Evolutionary conservation across 352 stramenopile genomes (phyloP).

Genomic region (Phytophthora cryptogea): DNA sequence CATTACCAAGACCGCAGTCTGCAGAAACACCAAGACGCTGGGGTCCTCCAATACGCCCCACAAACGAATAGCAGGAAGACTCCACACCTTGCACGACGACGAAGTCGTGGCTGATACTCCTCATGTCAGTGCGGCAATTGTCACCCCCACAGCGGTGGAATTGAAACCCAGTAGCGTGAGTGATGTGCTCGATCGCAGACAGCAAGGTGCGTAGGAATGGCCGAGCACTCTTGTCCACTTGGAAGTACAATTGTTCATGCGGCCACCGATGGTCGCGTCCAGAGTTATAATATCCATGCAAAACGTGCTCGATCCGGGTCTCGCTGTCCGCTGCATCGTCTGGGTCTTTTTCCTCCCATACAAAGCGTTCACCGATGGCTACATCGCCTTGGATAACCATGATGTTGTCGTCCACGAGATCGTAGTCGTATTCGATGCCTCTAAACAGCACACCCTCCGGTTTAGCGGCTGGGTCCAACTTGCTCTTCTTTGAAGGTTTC

Average conservation of each 20-base stretch:
- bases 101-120: conserved; percentile 57
- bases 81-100: conserved; percentile 55
- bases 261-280: conserved; percentile 77
- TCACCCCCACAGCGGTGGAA: conserved; percentile 61
- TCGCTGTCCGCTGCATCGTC: conserved; percentile 8
- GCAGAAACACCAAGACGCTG: conserved; percentile 70
- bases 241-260: conserved; percentile 66
- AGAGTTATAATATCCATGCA: conserved; percentile 85
- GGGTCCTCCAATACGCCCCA: conserved; percentile 70
- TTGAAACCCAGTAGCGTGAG: conserved; percentile 61
- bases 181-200: conserved; percentile 68
- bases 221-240: conserved; percentile 53
- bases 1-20: conserved; percentile 74
- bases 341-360: conserved; percentile 35
- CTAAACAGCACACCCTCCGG: conserved; percentile 61
- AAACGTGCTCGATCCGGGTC: conserved; percentile 33
- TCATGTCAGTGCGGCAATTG: conserved; percentile 46
- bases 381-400: conserved; percentile 84
- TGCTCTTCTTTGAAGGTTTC: conserved; percentile 23
- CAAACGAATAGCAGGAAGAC: conserved; percentile 79
- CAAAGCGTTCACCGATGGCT: conserved; percentile 63
- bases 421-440: conserved; percentile 84
- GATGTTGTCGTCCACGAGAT: conserved; percentile 69
- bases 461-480: not conserved
- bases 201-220: conserved; percentile 47